Percentiles rank a stretch among this genome's conserved stretches.
These are phyloP conservation scores for Fraxinus greggii DNA, from an alignment of 305 asterid species.

Conservation along the genomic window DNA sequence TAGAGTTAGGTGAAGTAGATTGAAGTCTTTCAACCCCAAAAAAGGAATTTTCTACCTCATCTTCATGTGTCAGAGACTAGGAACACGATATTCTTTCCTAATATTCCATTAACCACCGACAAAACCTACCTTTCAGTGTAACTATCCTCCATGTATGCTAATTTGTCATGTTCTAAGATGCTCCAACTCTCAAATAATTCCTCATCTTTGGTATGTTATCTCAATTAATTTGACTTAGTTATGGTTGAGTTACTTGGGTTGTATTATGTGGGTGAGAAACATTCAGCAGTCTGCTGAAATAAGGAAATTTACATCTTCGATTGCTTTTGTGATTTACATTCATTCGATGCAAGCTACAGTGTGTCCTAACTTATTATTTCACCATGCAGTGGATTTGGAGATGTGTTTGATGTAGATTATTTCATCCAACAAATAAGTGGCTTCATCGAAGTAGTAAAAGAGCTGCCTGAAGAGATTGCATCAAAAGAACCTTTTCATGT, in stretches of 20 bases:
- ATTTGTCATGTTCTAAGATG: not conserved
- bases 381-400: conserved; percentile 76
- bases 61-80: not conserved
- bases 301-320: not conserved
- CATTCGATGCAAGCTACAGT: not conserved
- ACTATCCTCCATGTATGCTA: not conserved
- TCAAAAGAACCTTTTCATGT: conserved; percentile 85
- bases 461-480: conserved; percentile 75
- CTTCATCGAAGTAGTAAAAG: conserved; percentile 70
- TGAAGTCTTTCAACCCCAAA: not conserved
- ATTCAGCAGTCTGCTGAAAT: not conserved
- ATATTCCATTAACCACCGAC: not conserved
- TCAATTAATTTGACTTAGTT: not conserved
- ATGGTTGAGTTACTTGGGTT: not conserved
- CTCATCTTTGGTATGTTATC: not conserved
- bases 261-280: not conserved
- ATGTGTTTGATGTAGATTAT: conserved; percentile 85
- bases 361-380: conserved; percentile 21
- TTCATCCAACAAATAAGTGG: conserved; percentile 79
- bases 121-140: not conserved
- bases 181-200: not conserved
- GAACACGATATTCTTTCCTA: not conserved
- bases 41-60: not conserved
- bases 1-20: not conserved
- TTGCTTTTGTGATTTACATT: not conserved